Percentiles rank a stretch among this genome's conserved stretches.
Conservation (phyloP, 345 rosid species). For the Aegle marmelos region DNA sequence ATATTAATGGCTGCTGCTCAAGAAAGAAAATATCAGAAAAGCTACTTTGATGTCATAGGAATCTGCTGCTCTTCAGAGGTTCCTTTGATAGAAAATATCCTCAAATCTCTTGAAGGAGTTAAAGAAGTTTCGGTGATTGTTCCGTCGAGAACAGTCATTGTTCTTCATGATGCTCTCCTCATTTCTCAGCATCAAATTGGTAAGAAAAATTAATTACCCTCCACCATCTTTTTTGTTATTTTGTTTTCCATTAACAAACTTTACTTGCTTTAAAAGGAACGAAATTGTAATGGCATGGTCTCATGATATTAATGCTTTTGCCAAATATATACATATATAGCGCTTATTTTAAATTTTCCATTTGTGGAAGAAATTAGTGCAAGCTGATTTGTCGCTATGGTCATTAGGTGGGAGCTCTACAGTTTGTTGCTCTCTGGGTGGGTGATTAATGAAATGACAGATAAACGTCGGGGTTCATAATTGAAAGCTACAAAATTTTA, state of each 20-base stretch:
- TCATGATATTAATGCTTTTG: neutral
- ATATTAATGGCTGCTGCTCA: neutral
- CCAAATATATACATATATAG: too few relatives aligned
- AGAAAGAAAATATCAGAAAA: conserved; percentile 45
- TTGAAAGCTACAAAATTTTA: neutral
- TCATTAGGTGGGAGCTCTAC: too few relatives aligned
- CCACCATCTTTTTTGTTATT: neutral
- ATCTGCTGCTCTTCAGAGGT: conserved; percentile 91
- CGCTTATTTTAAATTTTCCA: neutral
- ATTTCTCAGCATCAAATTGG: conserved; percentile 76
- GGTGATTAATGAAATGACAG: neutral
- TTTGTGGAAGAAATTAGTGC: neutral
- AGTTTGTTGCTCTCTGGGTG: too few relatives aligned
- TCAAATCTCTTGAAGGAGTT: conserved; percentile 60
- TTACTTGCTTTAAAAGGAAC: too few relatives aligned
- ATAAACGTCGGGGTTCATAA: too few relatives aligned
- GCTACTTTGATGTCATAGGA: conserved; percentile 85
- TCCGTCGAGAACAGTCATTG: conserved; percentile 78
- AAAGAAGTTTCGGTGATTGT: conserved; percentile 68
- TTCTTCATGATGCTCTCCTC: conserved; percentile 69
- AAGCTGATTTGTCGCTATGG: neutral
- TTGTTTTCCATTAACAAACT: neutral
- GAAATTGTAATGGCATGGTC: too few relatives aligned
- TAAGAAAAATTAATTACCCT: conserved; percentile 14
- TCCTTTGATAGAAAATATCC: conserved; percentile 63